Evolutionary conservation across 2,329 filamentous ascomycete genomes (phyloP).

Genomic region (Madurella fahalii): DNA sequence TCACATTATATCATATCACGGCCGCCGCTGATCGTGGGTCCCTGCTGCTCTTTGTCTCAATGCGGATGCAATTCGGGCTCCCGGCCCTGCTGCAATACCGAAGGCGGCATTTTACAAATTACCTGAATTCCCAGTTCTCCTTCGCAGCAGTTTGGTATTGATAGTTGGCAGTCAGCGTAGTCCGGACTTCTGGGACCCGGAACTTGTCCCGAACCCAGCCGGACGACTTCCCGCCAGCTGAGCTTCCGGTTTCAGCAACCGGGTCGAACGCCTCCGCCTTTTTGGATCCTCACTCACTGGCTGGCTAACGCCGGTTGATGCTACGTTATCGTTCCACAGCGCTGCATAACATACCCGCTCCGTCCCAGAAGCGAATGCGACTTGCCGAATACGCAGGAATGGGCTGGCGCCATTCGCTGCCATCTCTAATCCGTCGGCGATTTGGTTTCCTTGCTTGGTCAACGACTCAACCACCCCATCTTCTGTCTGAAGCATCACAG

Average conservation of each 20-base stretch:
- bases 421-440: slow-evolving; percentile 19
- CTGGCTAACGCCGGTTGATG: background rate
- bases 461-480: slow-evolving; percentile 16
- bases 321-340: background rate
- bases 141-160: too few relatives aligned
- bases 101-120: too few relatives aligned
- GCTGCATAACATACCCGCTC: background rate
- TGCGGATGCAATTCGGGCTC: too few relatives aligned
- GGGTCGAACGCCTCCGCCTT: background rate
- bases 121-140: too few relatives aligned
- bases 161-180: too few relatives aligned
- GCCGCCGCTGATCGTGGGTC: too few relatives aligned
- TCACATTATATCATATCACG: too few relatives aligned
- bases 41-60: too few relatives aligned
- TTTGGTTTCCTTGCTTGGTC: slow-evolving; percentile 29
- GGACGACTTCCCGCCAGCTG: too few relatives aligned
- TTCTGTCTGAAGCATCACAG: slow-evolving; percentile 7
- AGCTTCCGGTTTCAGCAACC: background rate
- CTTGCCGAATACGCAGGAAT: slow-evolving; percentile 7
- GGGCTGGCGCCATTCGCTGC: slow-evolving; percentile 14
- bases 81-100: too few relatives aligned
- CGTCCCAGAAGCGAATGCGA: slow-evolving; percentile 14
- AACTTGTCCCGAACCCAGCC: too few relatives aligned
- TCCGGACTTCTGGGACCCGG: too few relatives aligned
- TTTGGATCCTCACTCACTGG: background rate